Conservation (phyloP, 148 eudicot species). For the Cornus suecica region DNA sequence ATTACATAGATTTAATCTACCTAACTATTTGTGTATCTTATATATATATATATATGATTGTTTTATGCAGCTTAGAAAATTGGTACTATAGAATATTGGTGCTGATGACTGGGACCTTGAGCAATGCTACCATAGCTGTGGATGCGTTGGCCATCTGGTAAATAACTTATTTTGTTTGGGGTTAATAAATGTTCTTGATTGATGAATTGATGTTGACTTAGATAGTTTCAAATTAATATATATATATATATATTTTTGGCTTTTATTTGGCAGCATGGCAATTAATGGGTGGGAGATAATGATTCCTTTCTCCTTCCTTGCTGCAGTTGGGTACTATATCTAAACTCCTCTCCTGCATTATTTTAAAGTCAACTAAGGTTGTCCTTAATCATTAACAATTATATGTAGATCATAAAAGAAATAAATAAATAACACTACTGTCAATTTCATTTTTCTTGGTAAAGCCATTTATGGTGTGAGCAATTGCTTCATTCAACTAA, state of each 20-base stretch:
- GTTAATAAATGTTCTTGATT: not conserved
- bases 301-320: slow-evolving; percentile 52
- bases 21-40: too few relatives aligned
- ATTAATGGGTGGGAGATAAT: slow-evolving; percentile 62
- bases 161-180: not conserved
- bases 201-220: too few relatives aligned
- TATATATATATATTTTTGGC: too few relatives aligned
- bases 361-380: too few relatives aligned
- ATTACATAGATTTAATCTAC: too few relatives aligned
- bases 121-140: slow-evolving; percentile 43
- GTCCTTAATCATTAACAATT: too few relatives aligned
- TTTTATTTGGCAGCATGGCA: slow-evolving; percentile 33
- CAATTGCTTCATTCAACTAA: too few relatives aligned
- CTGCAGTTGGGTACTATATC: slow-evolving; percentile 40
- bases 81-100: slow-evolving; percentile 55
- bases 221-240: too few relatives aligned
- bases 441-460: too few relatives aligned
- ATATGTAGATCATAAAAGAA: too few relatives aligned
- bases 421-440: too few relatives aligned
- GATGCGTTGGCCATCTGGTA: slow-evolving; percentile 53
- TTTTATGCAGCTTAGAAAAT: slow-evolving; percentile 39
- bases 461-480: too few relatives aligned
- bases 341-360: not conserved
- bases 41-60: not conserved
- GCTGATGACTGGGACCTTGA: slow-evolving; percentile 38